Base-by-base conservation (phyloP, 75 land plant species). In the Ceratopteris richardii region DNA sequence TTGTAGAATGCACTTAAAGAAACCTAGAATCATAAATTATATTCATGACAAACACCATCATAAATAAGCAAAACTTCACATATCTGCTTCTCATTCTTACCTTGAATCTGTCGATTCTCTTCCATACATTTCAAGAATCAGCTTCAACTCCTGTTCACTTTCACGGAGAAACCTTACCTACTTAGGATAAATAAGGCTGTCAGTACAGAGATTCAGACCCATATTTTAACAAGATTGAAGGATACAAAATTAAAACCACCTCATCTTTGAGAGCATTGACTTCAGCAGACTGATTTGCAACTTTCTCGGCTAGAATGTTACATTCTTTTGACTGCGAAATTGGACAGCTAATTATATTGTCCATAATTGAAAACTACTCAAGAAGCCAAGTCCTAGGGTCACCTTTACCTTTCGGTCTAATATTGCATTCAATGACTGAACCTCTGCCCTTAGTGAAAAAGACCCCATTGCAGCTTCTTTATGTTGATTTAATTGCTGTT, bases 41-140 rank as follows among this genome's bases (percentile, higher is more conserved):
- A n/a, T n/a, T n/a, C n/a, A n/a, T n/a, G n/a, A n/a, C n/a, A n/a
- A n/a, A n/a, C n/a, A n/a, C n/a, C n/a, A n/a, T n/a, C n/a, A n/a
- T n/a, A n/a, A n/a, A n/a, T n/a, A n/a, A n/a, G n/a, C n/a, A n/a
- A n/a, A n/a, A n/a, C n/a, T 9, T 33, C 37, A 33, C 37, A 33
- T 33, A 4, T 33, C 9, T 33, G 37, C 37, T 33, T 9, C 3
- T 33, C 6, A 54, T 27, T 29, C 56, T 27, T 68, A 88, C 95
- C 90, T 82, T 37, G 70, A 69, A 39, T 88, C 95, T 66, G 46
- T 61, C 12, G 63, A 72, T 57, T 81, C 90, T 46, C 83, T 77
- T 31, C 77, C 87, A 68, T 81, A 72, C 90, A 93, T 88, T 44
- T 93, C 95, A 66, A 93, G 46, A 40, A 85, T 66, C n/a, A 81